A percentile compares a stretch with the other conserved stretches of the same genome.
Evolutionary conservation across 345 rosid species (phyloP).

Genomic region (Citrus sinensis): DNA sequence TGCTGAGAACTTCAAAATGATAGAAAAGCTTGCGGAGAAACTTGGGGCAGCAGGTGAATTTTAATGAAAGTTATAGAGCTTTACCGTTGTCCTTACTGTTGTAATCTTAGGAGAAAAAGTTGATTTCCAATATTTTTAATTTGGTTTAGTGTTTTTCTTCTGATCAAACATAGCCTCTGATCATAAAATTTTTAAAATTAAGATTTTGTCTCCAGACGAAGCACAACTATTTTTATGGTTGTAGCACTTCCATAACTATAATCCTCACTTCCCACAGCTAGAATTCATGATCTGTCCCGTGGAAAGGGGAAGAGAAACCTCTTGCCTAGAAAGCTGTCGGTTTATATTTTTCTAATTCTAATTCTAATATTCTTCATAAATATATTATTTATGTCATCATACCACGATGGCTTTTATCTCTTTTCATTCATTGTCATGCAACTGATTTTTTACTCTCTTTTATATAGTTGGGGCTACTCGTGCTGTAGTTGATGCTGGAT

Average conservation of each 20-base stretch:
- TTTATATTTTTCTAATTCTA: not conserved
- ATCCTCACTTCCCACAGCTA: not conserved
- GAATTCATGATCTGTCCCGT: not conserved
- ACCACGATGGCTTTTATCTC: not conserved
- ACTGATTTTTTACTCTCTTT: slow-evolving; percentile 2
- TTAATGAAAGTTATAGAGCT: not conserved
- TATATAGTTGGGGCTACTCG: slow-evolving; percentile 96
- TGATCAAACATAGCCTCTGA: not conserved
- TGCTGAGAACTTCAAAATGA: slow-evolving; percentile 88
- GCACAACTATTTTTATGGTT: not conserved
- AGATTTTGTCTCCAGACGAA: not conserved
- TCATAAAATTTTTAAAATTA: not conserved
- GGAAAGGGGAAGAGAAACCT: not conserved
- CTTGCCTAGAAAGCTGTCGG: not conserved
- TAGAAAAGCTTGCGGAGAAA: slow-evolving; percentile 95
- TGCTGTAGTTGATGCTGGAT: slow-evolving; percentile 99
- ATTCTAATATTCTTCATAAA: not conserved
- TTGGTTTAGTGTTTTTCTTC: not conserved
- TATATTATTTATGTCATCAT: not conserved
- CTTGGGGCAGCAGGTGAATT: slow-evolving; percentile 88
- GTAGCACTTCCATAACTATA: not conserved
- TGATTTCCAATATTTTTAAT: not conserved
- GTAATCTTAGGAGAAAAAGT: not conserved
- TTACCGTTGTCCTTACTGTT: not conserved
- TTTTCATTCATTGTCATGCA: not conserved